Conservation (phyloP, 768 basidiomycete species). For the Austroboletus eburneus region DNA sequence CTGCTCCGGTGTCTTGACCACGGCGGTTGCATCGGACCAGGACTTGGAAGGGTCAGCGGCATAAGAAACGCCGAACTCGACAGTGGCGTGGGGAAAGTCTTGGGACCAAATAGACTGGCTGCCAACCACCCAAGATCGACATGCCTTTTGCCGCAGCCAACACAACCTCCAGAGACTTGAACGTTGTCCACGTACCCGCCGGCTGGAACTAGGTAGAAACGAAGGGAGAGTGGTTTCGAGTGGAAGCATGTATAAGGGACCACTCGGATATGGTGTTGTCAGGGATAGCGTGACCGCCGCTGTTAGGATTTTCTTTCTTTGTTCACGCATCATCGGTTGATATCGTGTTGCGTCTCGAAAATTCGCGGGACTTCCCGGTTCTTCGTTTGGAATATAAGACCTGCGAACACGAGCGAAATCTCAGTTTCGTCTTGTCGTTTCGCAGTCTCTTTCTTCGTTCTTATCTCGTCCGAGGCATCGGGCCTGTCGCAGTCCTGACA, state of each 20-base stretch:
- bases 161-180: conserved; percentile 3
- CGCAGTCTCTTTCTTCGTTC: too few relatives aligned
- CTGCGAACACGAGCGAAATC: too few relatives aligned
- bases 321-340: too few relatives aligned
- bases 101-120: conserved; percentile 9
- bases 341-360: too few relatives aligned
- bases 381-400: too few relatives aligned
- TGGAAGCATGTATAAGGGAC: conserved; percentile 9
- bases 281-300: too few relatives aligned
- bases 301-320: too few relatives aligned
- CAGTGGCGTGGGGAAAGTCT: not conserved
- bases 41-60: not conserved
- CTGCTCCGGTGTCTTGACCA: conserved; percentile 37
- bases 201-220: conserved; percentile 4
- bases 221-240: conserved; percentile 9
- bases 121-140: too few relatives aligned
- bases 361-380: too few relatives aligned
- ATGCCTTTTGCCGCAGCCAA: not conserved
- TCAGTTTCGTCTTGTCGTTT: too few relatives aligned
- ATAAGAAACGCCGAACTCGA: conserved; percentile 4
- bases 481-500: too few relatives aligned
- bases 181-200: conserved; percentile 2
- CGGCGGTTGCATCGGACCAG: conserved; percentile 6
- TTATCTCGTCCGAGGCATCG: too few relatives aligned
- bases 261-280: conserved; percentile 1